These are phyloP conservation scores for Lecanicillium sp. DNA, from an alignment of 2,329 filamentous ascomycete genomes.

Conservation along the genomic window DNA sequence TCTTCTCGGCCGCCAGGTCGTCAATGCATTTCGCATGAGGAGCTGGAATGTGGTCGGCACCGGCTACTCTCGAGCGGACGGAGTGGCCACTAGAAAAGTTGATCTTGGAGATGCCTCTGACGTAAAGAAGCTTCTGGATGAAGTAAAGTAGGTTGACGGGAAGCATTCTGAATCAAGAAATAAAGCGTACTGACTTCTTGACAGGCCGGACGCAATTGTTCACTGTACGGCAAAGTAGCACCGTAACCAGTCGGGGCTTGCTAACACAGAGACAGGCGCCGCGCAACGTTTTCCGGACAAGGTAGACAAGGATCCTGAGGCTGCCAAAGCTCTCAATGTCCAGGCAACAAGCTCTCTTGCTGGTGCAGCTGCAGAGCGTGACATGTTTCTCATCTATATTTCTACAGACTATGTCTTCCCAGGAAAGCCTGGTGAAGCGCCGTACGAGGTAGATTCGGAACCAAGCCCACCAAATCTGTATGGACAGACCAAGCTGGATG, in stretches of 20 bases:
- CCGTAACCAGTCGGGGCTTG: neutral
- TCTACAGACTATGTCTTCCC: conserved; percentile 78
- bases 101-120: conserved; percentile 39
- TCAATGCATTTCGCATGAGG: conserved; percentile 55
- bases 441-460: conserved; percentile 58
- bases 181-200: neutral
- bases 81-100: conserved; percentile 56
- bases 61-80: conserved; percentile 65
- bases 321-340: conserved; percentile 66
- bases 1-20: conserved; percentile 71
- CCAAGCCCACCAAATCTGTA: conserved; percentile 71
- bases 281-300: conserved; percentile 84
- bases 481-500: conserved; percentile 52
- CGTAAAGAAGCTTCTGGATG: conserved; percentile 41
- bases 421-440: conserved; percentile 68
- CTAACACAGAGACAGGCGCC: conserved; percentile 48
- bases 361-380: conserved; percentile 51
- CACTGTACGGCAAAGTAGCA: conserved; percentile 53
- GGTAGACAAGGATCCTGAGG: conserved; percentile 71
- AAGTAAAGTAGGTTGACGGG: conserved; percentile 19
- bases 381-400: conserved; percentile 64
- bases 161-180: neutral
- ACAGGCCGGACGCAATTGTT: conserved; percentile 66
- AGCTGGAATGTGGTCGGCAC: conserved; percentile 64
- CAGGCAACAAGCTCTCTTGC: conserved; percentile 61